Evolutionary conservation across 2,329 filamentous ascomycete species (phyloP).

Genomic region (Bipolaris gigantea): DNA sequence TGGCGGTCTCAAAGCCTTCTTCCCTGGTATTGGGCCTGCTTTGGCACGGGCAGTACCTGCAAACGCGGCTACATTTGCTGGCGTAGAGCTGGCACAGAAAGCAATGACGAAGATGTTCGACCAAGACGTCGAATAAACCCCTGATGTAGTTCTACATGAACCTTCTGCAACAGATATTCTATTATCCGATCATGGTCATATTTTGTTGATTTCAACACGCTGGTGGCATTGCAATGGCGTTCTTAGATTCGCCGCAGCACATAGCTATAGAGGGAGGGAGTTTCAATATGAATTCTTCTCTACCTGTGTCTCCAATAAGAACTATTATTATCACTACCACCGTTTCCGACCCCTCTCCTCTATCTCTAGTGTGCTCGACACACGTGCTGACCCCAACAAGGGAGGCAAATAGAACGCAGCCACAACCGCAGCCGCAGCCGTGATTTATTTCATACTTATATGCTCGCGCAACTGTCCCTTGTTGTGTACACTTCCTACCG

Average conservation of each 20-base stretch:
- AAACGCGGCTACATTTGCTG: conserved; percentile 92
- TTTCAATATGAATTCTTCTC: conserved; percentile 7
- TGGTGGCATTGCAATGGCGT: conserved; percentile 32
- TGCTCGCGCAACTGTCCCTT: conserved; percentile 28
- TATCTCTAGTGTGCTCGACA: conserved; percentile 2
- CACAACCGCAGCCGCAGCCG: neutral
- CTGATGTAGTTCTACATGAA: neutral
- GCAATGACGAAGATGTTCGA: conserved; percentile 77
- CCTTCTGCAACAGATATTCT: conserved; percentile 1
- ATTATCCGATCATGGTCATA: conserved; percentile 9
- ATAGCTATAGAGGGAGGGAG: conserved; percentile 12
- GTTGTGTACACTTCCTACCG: conserved; percentile 24
- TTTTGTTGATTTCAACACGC: conserved; percentile 13
- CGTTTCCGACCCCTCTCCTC: neutral
- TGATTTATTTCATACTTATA: conserved; percentile 7
- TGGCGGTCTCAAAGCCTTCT: conserved; percentile 89
- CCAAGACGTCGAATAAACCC: conserved; percentile 32
- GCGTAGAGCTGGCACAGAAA: conserved; percentile 81
- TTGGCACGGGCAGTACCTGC: conserved; percentile 91
- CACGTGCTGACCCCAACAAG: conserved; percentile 14
- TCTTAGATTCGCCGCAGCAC: conserved; percentile 11
- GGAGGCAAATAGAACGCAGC: conserved; percentile 23
- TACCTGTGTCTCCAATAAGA: conserved; percentile 7
- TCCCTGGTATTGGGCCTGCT: conserved; percentile 93
- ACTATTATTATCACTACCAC: conserved; percentile 1